Conservation (phyloP, 148 eudicot genomes). For the Euryodendron excelsum region DNA sequence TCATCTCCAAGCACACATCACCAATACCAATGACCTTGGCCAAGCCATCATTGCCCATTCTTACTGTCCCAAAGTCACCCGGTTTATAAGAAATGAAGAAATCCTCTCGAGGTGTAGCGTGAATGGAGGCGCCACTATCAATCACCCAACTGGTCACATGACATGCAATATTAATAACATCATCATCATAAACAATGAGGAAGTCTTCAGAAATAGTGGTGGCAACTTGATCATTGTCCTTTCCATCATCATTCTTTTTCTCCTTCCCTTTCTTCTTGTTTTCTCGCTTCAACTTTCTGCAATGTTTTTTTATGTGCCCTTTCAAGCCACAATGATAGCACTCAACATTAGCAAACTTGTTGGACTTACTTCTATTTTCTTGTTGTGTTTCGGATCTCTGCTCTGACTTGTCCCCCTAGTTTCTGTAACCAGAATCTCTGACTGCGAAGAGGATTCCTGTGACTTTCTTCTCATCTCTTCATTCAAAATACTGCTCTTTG, state of each 20-base stretch:
- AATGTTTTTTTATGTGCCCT: background rate
- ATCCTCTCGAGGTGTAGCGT: background rate
- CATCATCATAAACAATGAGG: slow-evolving; percentile 3
- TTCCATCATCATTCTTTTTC: background rate
- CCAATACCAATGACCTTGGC: background rate
- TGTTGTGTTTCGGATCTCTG: background rate
- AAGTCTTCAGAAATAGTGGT: background rate
- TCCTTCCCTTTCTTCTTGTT: background rate
- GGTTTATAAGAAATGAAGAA: background rate
- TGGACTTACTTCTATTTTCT: background rate
- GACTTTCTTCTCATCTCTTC: slow-evolving; percentile 18
- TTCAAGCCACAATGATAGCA: background rate
- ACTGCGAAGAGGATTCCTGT: background rate
- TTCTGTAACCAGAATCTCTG: background rate
- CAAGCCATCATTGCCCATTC: background rate
- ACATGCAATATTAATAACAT: background rate
- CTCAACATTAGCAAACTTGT: background rate
- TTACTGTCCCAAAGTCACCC: background rate
- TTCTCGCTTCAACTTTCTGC: background rate
- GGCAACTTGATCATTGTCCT: background rate
- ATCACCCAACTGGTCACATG: background rate
- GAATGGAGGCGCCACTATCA: slow-evolving; percentile 1
- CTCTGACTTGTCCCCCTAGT: background rate
- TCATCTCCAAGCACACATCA: background rate
- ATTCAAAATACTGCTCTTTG: slow-evolving; percentile 10